phyloP scores from a whole-genome alignment of 306 rosid genomes.

The Hippophae rhamnoides region DNA sequence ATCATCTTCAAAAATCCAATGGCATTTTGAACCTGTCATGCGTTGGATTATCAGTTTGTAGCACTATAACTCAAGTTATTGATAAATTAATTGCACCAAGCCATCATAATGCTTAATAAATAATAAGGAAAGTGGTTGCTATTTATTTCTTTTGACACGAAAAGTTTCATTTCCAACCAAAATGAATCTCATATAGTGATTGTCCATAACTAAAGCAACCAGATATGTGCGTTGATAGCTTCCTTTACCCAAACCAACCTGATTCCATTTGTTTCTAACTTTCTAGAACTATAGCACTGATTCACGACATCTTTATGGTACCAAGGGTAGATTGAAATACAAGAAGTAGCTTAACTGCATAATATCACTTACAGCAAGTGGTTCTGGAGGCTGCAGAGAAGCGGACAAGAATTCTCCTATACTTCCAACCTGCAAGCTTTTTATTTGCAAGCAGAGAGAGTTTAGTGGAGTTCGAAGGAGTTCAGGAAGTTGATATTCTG shows the following conservation, averaged over 20 bases:
- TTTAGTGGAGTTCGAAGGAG: slow-evolving; percentile 92
- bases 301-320: not conserved
- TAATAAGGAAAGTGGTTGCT: not conserved
- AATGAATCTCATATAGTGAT: not conserved
- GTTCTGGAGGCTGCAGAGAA: slow-evolving; percentile 85
- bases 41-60: slow-evolving; percentile 17
- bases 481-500: slow-evolving; percentile 94
- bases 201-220: not conserved
- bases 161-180: not conserved
- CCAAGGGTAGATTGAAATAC: not conserved
- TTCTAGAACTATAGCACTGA: not conserved
- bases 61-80: not conserved
- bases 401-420: slow-evolving; percentile 88
- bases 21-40: slow-evolving; percentile 86
- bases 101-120: not conserved
- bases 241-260: not conserved
- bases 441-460: slow-evolving; percentile 96
- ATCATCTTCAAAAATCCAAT: slow-evolving; percentile 80
- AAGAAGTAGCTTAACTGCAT: not conserved
- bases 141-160: not conserved
- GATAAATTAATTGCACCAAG: slow-evolving; percentile 1
- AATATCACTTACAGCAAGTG: slow-evolving; percentile 55
- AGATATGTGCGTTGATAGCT: not conserved
- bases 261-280: not conserved
- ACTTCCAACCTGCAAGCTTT: slow-evolving; percentile 91